Evolutionary conservation across 2,329 filamentous ascomycete species (phyloP).

Genomic region (Phaeosphaeriaceae sp.): DNA sequence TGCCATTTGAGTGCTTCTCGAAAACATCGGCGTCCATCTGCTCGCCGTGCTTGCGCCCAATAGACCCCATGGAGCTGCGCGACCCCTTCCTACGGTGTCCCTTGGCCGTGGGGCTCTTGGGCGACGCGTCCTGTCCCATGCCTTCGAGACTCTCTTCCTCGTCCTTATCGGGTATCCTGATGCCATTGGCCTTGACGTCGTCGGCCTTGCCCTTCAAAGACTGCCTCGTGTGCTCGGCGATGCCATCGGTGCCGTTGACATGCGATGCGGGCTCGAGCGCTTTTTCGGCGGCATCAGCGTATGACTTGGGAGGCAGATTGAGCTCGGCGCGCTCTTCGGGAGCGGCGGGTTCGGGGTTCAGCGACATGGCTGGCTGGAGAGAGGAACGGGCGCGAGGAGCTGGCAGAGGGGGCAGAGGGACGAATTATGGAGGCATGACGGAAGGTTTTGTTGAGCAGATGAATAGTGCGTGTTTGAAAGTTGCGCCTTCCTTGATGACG

Average conservation of each 20-base stretch:
- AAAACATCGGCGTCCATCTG: conserved; percentile 44
- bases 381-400: neutral
- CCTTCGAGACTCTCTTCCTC: conserved; percentile 35
- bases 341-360: conserved; percentile 51
- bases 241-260: conserved; percentile 23
- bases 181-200: conserved; percentile 21
- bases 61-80: conserved; percentile 38
- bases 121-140: conserved; percentile 39
- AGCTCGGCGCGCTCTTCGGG: conserved; percentile 49
- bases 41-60: conserved; percentile 38
- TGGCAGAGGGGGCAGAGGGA: neutral
- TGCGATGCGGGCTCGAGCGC: conserved; percentile 36
- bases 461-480: neutral
- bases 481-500: neutral
- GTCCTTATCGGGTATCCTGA: conserved; percentile 14
- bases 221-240: conserved; percentile 12
- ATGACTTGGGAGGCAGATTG: conserved; percentile 52
- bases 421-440: neutral
- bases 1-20: conserved; percentile 53
- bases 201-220: conserved; percentile 13
- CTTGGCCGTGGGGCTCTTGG: conserved; percentile 39
- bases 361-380: conserved; percentile 42
- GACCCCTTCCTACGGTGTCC: conserved; percentile 39
- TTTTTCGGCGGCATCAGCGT: conserved; percentile 51
- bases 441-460: neutral